A percentile compares a stretch with the other conserved stretches of the same genome.
Evolutionary conservation across 108 stramenopile species (phyloP).

Genomic region (Nitzschia inconspicua): DNA sequence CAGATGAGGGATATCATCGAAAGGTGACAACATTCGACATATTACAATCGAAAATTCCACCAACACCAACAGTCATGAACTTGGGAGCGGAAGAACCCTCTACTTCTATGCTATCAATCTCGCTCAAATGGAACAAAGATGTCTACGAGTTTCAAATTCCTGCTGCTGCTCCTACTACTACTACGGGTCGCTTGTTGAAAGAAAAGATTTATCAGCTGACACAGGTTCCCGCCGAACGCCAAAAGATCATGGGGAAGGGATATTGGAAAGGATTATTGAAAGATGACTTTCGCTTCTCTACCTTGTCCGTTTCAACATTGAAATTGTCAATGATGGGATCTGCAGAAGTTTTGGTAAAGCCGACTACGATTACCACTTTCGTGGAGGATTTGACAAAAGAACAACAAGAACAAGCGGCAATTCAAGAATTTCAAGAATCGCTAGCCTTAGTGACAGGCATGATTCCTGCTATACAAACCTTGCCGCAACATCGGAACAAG

Average conservation of each 20-base stretch:
- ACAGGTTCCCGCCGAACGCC: conserved; percentile 34
- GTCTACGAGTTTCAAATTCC: no score
- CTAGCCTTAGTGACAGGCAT: conserved; percentile 23
- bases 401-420: conserved; percentile 28
- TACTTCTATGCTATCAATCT: no score
- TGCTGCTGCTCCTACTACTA: no score
- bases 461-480: conserved; percentile 40
- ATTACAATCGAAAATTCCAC: no score
- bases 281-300: conserved; percentile 24
- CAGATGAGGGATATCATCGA: no score
- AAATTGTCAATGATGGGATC: conserved; percentile 51
- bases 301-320: conserved; percentile 5
- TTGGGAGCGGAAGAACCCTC: no score
- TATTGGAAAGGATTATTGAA: conserved; percentile 47
- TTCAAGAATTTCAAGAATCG: conserved; percentile 2
- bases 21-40: no score
- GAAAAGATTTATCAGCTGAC: conserved; percentile 29
- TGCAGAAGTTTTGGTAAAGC: conserved; percentile 38
- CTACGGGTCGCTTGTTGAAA: conserved; percentile 27
- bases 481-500: conserved; percentile 11
- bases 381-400: conserved; percentile 45
- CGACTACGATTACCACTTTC: conserved; percentile 22
- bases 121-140: no score
- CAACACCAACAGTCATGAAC: no score
- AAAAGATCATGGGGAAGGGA: conserved; percentile 38